These are phyloP conservation scores for Neopestalotiopsis sp. DNA, from an alignment of 2,329 filamentous ascomycete species.

Conservation along the genomic window DNA sequence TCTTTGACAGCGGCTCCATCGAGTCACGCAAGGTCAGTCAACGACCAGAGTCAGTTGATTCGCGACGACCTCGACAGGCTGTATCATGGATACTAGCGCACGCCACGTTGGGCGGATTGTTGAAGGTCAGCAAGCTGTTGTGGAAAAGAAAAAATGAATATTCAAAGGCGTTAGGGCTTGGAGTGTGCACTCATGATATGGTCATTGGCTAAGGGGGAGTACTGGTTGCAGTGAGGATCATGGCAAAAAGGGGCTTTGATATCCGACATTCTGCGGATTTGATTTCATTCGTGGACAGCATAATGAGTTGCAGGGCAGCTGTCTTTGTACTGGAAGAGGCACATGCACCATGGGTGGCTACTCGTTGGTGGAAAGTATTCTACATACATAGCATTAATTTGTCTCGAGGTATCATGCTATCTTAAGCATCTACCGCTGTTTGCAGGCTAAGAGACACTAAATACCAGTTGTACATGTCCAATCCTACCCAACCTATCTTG, in stretches of 20 bases:
- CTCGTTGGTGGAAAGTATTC: neutral
- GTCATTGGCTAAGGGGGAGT: slow-evolving; percentile 3
- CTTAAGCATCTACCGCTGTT: neutral
- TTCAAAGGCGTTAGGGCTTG: slow-evolving; percentile 9
- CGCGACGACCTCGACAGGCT: neutral
- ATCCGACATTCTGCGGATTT: slow-evolving; percentile 14
- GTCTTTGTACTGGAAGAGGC: neutral
- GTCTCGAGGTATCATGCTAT: neutral
- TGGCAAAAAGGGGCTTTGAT: slow-evolving; percentile 7
- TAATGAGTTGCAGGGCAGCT: neutral
- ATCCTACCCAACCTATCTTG: neutral
- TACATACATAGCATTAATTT: slow-evolving; percentile 1
- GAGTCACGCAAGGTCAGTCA: neutral
- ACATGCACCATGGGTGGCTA: neutral
- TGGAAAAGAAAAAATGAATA: neutral
- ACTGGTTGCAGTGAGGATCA: slow-evolving; percentile 8
- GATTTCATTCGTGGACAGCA: slow-evolving; percentile 4
- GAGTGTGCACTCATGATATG: slow-evolving; percentile 15
- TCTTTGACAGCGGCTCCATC: neutral
- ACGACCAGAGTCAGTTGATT: too few relatives aligned
- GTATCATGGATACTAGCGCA: neutral
- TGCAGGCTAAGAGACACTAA: neutral
- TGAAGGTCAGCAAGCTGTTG: neutral
- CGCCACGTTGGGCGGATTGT: neutral
- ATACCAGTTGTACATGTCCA: slow-evolving; percentile 3